Evolutionary conservation across 2,329 filamentous ascomycete genomes (phyloP), one percentile per base, ranked within the genome.

Genomic region (Dactylella cylindrospora): DNA sequence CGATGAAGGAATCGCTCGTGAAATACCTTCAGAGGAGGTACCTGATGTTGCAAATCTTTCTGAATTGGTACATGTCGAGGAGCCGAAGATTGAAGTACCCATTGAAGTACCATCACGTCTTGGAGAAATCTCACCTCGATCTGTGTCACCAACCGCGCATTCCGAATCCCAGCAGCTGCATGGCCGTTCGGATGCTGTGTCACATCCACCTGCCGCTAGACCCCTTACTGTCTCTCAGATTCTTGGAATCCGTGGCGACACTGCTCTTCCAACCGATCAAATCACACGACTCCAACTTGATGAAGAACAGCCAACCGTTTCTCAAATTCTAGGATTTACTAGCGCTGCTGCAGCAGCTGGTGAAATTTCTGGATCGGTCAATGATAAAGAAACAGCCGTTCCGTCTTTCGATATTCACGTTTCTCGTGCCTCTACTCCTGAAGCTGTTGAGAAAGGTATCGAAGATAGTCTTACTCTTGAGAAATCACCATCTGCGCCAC

Each of bases 401-500:
- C 57, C 57, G 25, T 26, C 29, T 3, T 19, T 62, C 44, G 57
- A 62, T 43, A 62, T 62, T 9, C 57, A 50, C n/a, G 57, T 62
- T 5, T 62, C 57, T 36, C 57, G 57, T 39, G 57, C 57, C 7
- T 62, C 57, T 44, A 62, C 57, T 26, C 57, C 57, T 32, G 19
- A 23, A 2, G 41, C 41, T 6, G 22, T 22, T 3, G 55, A 53
- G 26, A 10, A 19, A 25, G 1, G 43, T 32, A 28, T 41, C 13
- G 47, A 36, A 12, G 38, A 44, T 2, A 35, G 50, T 4, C 15
- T 33, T 13, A 35, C n/a, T 12, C 29, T 28, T 31, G 31, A 43
- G 3, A 17, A 31, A n/a, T 28, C 43, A n/a, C 6, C 10, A 9
- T 62, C 49, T 28, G 49, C 35, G 13, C 35, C 28, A 5, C 6